Base-by-base conservation (phyloP, 129 eudicot genomes). In the Escallonia herrerae region DNA sequence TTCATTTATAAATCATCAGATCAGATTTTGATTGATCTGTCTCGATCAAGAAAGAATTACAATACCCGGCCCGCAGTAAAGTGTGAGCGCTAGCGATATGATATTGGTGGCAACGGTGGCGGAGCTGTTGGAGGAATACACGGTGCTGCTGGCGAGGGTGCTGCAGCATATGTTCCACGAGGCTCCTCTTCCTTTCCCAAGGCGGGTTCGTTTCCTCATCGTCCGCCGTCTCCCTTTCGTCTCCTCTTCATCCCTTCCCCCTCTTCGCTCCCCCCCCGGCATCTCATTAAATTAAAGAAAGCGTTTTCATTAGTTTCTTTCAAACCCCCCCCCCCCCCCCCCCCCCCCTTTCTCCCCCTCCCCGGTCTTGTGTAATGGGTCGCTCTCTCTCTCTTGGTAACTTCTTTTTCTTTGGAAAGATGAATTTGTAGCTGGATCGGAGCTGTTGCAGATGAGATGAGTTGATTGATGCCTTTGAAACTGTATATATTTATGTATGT, bases 111-210 rank as follows among this genome's bases (percentile, higher is more conserved):
- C 85, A 8, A 64, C 40, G 52, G 49, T 80, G 60, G 78, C 78
- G 43, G 81, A 72, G 75, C 53, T 80, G 64, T 51, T 73, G 62
- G 86, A 77, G 74, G 86, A 72, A 51, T 81, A 81, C 80, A 81
- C 86, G 33, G 77, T 44, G 72, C 51, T 81, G 74, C 62, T 77
- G 72, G 76, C 82, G 47, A 65, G 83, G 40, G 82, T 77, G 50
- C 13, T 81, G 57, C 68, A 77, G 61, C 86, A 81, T 43, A n/a
- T 81, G 60, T 51, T 81, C 68, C 66, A 73, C 33, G 64, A 74
- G 47, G 77, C 70, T 15, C 79, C 76, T 13, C 69, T 79, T 8
- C 86, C 86, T 5, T 77, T 81, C 46, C 86, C 80, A 0, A 43
- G 80, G 58, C 57, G 86, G 47, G 66, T 81, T 57, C 82, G 86